Evolutionary conservation across 2,329 filamentous ascomycete genomes (phyloP), one percentile per base, ranked within the genome.

Genomic region (Akanthomyces uredinophilus): DNA sequence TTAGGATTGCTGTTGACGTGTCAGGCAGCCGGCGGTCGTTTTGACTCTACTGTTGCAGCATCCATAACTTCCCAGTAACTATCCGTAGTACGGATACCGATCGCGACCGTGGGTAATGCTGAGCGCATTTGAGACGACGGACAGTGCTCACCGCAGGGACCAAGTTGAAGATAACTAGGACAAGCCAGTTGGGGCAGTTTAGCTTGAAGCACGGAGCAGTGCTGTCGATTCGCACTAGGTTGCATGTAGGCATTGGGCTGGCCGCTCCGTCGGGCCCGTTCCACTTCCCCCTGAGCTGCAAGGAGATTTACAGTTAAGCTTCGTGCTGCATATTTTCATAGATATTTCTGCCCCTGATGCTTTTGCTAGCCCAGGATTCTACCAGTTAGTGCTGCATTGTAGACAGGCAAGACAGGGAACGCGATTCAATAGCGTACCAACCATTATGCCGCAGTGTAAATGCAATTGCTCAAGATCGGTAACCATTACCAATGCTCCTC

Each of bases 221-320:
- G 41, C 29, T 57, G 54, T 47, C 41, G 53, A 56, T 46, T 56
- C 4, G 53, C 11, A 41, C 41, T 16, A 14, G 52, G 32, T 32
- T 49, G n/a, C 54, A 47, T 22, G 27, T 41, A 46, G 53, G 32
- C 43, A 46, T 3, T 14, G n/a, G 14, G 44, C 24, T 37, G 24
- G 44, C 35, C 22, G 18, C 46, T 54, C 22, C 35, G 35, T 43
- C 55, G 44, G 43, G n/a, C 16, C 16, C 18, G 44, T 29, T 27
- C 54, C 54, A 37, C 20, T 29, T 46, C 51, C 32, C 56, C 56
- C 46, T 59, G 56, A 59, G 56, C 27, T 32, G 44, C 47, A 32
- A 32, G 24, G 47, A 50, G 47, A 29, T 32, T 50, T 50, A 32
- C n/a, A n/a, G n/a, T 22, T 46, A 20, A 29, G 29, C 27, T 22